phyloP scores from a whole-genome alignment of 768 basidiomycete genomes.

The Auricularia sp. region DNA sequence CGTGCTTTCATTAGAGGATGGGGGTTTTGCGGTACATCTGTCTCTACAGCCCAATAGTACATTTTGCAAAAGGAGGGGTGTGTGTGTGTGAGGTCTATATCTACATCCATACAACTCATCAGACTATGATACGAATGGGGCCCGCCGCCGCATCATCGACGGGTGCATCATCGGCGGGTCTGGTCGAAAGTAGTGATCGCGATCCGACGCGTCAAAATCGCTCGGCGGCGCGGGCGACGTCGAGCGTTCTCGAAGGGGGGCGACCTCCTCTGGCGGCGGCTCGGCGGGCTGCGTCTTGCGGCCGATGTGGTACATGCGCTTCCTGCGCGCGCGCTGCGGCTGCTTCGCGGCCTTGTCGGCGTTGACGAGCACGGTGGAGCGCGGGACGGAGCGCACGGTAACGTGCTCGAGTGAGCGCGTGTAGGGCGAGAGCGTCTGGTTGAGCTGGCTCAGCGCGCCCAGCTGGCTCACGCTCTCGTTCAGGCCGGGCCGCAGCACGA shows the following conservation, averaged over 20 bases:
- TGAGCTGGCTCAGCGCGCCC: constrained; percentile 75
- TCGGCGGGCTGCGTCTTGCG: constrained; percentile 19
- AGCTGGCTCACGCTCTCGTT: constrained; percentile 78
- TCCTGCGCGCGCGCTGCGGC: constrained; percentile 64
- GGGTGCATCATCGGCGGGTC: neutral
- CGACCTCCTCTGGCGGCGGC: constrained; percentile 7
- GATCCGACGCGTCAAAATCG: constrained; percentile 60
- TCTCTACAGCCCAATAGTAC: too few species aligned
- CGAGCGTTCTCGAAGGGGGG: constrained; percentile 8
- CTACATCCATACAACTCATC: too few species aligned
- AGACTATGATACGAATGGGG: too few species aligned
- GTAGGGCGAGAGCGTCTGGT: constrained; percentile 91
- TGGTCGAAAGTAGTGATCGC: constrained; percentile 61
- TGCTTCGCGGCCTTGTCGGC: constrained; percentile 31
- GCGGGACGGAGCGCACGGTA: constrained; percentile 80
- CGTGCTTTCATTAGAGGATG: too few species aligned
- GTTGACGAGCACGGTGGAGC: constrained; percentile 17
- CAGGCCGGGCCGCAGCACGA: constrained; percentile 54
- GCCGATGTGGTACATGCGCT: constrained; percentile 59
- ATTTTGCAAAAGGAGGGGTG: too few species aligned
- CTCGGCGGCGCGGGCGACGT: constrained; percentile 30
- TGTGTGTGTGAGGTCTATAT: too few species aligned
- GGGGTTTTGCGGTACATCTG: too few species aligned
- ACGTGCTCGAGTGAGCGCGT: constrained; percentile 86
- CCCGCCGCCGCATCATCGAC: too few species aligned